Evolutionary conservation across 441 rosid species (phyloP).

Genomic region (Arabidopsis hybrid): DNA sequence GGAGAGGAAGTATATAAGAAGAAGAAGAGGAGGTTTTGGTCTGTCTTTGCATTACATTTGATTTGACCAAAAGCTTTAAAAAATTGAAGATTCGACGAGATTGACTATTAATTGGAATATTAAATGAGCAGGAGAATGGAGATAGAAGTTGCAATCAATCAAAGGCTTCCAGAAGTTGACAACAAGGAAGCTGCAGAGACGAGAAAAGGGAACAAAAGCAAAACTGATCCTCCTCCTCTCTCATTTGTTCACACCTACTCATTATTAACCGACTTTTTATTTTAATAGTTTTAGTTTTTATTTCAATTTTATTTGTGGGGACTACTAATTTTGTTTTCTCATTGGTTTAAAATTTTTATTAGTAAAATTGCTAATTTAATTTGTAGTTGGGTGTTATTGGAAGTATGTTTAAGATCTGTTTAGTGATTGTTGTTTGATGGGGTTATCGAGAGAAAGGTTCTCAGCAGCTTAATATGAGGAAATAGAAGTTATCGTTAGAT

Average conservation of each 20-base stretch:
- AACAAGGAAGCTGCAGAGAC: conserved; percentile 10
- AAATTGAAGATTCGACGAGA: conserved; percentile 34
- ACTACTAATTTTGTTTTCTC: neutral
- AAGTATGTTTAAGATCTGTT: too few species aligned
- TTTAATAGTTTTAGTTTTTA: neutral
- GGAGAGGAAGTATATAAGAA: conserved; percentile 17
- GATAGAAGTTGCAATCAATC: conserved; percentile 38
- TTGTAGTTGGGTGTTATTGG: too few species aligned
- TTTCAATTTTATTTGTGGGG: too few species aligned
- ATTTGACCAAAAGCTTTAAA: conserved; percentile 32
- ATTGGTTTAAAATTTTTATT: neutral
- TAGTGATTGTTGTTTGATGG: too few species aligned
- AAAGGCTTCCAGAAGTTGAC: conserved; percentile 46
- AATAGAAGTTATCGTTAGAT: too few species aligned
- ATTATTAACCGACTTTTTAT: neutral
- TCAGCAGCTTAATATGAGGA: too few species aligned
- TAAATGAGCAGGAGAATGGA: conserved; percentile 26
- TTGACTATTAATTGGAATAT: conserved; percentile 1
- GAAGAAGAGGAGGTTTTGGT: conserved; percentile 3
- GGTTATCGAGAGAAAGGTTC: too few species aligned
- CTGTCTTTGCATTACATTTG: conserved; percentile 10
- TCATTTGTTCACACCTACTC: conserved; percentile 34
- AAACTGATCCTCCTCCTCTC: neutral
- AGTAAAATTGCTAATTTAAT: neutral
- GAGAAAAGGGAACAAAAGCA: neutral